phyloP scores from a whole-genome alignment of 169 alveolate genomes.

The Eimeria praecox region DNA sequence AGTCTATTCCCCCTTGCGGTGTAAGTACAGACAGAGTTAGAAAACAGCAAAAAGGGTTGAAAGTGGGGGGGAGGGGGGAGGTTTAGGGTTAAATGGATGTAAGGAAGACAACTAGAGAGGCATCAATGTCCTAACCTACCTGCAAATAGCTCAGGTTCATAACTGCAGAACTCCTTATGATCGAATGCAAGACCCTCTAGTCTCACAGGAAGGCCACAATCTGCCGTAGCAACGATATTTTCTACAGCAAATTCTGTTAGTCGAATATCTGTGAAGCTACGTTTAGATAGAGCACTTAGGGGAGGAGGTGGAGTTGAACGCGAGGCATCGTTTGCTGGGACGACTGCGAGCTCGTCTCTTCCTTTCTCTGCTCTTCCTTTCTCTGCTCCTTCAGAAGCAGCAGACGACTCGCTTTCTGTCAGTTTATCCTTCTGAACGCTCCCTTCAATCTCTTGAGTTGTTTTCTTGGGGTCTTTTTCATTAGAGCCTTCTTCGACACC shows the following conservation, averaged over 20 bases:
- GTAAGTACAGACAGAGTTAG: no score
- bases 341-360: not conserved
- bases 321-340: not conserved
- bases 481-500: not conserved
- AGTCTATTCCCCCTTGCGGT: not conserved
- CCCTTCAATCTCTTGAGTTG: not conserved
- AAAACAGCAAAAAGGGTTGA: no score
- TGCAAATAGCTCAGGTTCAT: constrained; percentile 99
- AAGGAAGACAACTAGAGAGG: not conserved
- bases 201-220: constrained; percentile 97
- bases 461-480: not conserved
- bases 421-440: not conserved
- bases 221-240: constrained; percentile 99
- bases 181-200: constrained; percentile 97
- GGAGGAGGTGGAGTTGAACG: not conserved
- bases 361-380: not conserved
- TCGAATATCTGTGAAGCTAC: constrained; percentile 85
- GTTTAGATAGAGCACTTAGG: not conserved
- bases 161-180: constrained; percentile 95
- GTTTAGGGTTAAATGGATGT: no score
- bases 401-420: not conserved
- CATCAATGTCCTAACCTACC: constrained; percentile 87
- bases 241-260: constrained; percentile 97
- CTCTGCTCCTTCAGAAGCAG: not conserved
- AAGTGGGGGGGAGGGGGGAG: no score